phyloP scores from a whole-genome alignment of 2,329 filamentous ascomycete genomes.

The Cladorrhinum sp. region DNA sequence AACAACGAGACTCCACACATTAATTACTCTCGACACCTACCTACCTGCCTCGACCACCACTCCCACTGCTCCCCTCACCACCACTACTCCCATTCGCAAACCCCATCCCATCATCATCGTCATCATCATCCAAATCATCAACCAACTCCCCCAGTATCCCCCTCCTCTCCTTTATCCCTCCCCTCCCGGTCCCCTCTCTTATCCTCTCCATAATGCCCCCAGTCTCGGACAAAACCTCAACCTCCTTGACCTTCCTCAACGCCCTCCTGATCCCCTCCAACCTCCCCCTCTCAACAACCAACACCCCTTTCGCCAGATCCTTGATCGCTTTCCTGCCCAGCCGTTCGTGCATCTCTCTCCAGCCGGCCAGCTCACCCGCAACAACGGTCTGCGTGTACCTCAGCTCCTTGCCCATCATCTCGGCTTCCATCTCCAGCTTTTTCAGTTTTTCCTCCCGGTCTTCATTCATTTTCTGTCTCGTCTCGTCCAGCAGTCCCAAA shows the following conservation, averaged over 20 bases:
- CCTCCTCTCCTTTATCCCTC: neutral
- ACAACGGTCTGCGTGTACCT: conserved; percentile 92
- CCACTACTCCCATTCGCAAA: neutral
- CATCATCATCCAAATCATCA: neutral
- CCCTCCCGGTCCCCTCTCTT: neutral
- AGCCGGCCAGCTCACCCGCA: conserved; percentile 84
- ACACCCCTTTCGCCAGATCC: conserved; percentile 72
- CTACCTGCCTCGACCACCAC: too few relatives aligned
- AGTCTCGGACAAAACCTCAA: neutral
- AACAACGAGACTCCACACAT: too few relatives aligned
- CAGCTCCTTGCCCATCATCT: conserved; percentile 74
- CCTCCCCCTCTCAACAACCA: conserved; percentile 75
- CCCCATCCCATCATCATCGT: neutral
- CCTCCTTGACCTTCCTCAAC: conserved; percentile 56
- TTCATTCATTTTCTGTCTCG: conserved; percentile 73
- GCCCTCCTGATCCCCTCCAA: conserved; percentile 79
- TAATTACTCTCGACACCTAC: too few relatives aligned
- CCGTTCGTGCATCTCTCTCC: conserved; percentile 84
- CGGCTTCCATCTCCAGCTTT: conserved; percentile 66
- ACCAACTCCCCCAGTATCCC: neutral
- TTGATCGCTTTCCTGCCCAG: conserved; percentile 71
- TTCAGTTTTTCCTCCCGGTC: conserved; percentile 80
- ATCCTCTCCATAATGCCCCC: neutral
- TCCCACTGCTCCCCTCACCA: neutral
- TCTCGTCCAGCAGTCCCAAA: conserved; percentile 79